These are phyloP conservation scores for Penicillium sp. DNA, from an alignment of 2,329 filamentous ascomycete species.

Conservation along the genomic window DNA sequence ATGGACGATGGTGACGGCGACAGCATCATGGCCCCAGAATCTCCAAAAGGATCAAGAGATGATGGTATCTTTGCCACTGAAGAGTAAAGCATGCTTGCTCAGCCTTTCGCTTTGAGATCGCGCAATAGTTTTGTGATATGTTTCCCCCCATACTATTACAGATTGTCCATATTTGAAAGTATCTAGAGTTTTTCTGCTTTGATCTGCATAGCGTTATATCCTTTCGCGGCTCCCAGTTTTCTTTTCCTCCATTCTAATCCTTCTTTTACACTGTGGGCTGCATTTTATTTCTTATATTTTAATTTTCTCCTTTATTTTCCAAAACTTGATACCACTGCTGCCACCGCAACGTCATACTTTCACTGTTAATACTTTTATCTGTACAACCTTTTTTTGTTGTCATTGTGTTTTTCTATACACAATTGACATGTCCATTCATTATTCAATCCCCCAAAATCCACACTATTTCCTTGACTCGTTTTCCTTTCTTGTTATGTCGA, in stretches of 20 bases:
- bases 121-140: not conserved
- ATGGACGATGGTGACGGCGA: conserved; percentile 48
- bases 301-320: not conserved
- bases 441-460: not conserved
- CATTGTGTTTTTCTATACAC: conserved; percentile 7
- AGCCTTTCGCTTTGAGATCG: not conserved
- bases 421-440: conserved; percentile 8
- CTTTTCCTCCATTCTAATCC: not conserved
- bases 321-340: conserved; percentile 11
- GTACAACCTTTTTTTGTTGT: conserved; percentile 1
- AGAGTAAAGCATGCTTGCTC: conserved; percentile 1
- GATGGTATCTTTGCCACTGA: conserved; percentile 8
- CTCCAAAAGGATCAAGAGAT: conserved; percentile 27
- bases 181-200: conserved; percentile 1
- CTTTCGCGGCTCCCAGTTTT: not conserved
- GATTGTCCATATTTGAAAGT: conserved; percentile 6
- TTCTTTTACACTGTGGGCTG: not conserved
- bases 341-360: conserved; percentile 4
- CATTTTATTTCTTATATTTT: not conserved
- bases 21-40: conserved; percentile 38
- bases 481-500: not conserved
- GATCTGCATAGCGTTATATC: conserved; percentile 11
- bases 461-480: not conserved
- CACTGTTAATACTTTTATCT: conserved; percentile 10
- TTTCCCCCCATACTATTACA: not conserved